Percentiles rank a stretch among this genome's conserved stretches.
Conservation (phyloP, 306 rosid genomes). For the Pyrus communis region DNA sequence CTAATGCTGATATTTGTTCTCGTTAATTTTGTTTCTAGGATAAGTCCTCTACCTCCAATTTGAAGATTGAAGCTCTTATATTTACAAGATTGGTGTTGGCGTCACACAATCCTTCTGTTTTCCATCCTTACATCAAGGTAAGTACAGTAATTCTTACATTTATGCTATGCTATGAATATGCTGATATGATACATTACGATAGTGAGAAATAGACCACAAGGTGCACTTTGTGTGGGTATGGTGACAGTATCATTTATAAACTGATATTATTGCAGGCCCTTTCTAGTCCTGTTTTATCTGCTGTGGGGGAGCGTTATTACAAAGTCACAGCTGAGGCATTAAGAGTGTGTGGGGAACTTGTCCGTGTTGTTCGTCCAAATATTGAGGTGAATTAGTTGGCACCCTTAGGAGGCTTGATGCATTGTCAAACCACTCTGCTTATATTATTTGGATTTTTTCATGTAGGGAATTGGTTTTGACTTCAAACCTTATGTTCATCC, state of each 20-base stretch:
- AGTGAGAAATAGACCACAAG: neutral
- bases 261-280: slow-evolving; percentile 53
- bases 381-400: slow-evolving; percentile 54
- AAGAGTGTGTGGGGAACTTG: slow-evolving; percentile 95
- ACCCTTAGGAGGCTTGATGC: slow-evolving; percentile 5
- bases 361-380: slow-evolving; percentile 83
- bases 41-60: slow-evolving; percentile 93
- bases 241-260: neutral
- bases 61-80: slow-evolving; percentile 93
- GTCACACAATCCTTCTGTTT: slow-evolving; percentile 91
- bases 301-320: slow-evolving; percentile 97
- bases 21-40: slow-evolving; percentile 40
- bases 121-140: slow-evolving; percentile 92
- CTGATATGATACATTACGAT: neutral
- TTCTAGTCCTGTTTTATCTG: slow-evolving; percentile 91
- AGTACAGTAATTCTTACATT: neutral
- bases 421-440: slow-evolving; percentile 19
- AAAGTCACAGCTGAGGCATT: slow-evolving; percentile 99
- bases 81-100: slow-evolving; percentile 85
- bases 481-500: slow-evolving; percentile 85
- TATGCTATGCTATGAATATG: neutral
- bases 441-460: slow-evolving; percentile 3
- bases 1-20: slow-evolving; percentile 8
- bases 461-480: slow-evolving; percentile 72
- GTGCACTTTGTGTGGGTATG: neutral